Evolutionary conservation across 202 grass and related monocot species (phyloP), one percentile per base, ranked within the genome.

Genomic region (Schoenoplectus triqueter): DNA sequence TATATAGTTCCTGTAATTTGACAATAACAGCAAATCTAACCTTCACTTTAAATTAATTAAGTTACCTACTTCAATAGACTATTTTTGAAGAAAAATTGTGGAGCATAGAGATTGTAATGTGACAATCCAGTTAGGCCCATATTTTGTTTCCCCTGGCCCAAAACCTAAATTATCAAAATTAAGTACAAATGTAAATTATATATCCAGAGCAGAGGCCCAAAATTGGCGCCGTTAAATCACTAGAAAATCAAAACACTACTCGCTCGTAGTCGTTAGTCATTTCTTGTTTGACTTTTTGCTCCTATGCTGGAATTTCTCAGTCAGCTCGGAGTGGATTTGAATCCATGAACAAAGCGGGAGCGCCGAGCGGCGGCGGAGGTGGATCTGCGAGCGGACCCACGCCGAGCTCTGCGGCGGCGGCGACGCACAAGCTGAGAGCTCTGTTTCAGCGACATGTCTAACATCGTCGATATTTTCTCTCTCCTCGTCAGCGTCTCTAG

Each of bases 381-480:
- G 94, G 88, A 39, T 81, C 84, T 0, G 89, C 84, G 10, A 84
- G 88, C 15, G 92, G 95, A 0, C 92, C 95, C 71, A 95, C 95
- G n/a, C 88, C 95, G 0, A 85, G 86, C 0, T 91, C 95, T 0
- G 91, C 95, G 0, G 89, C 89, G 0, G 88, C 91, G 0, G 92
- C 95, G 1, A 89, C 56, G n/a, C 91, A 98, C 87, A 98, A 98
- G 87, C 95, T 95, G 87, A 92, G 89, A 44, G 51, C 87, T 42
- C 87, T 98, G 7, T 87, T 95, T 31, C 92, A 98, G 85, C 87
- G 95, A 95, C 57, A 80, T 95, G 50, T 86, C 87, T 57, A 85
- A 69, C 85, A 90, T 98, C 78, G 87, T 98, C 20, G 93, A 95
- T 74, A 94, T 92, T 81, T 92, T 98, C 84, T 87, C 89, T 79